Percentiles rank a stretch among this genome's conserved stretches.
These are phyloP conservation scores for Suhomyces bolitotheri DNA, from an alignment of 1,139 yeast species.

Conservation along the genomic window DNA sequence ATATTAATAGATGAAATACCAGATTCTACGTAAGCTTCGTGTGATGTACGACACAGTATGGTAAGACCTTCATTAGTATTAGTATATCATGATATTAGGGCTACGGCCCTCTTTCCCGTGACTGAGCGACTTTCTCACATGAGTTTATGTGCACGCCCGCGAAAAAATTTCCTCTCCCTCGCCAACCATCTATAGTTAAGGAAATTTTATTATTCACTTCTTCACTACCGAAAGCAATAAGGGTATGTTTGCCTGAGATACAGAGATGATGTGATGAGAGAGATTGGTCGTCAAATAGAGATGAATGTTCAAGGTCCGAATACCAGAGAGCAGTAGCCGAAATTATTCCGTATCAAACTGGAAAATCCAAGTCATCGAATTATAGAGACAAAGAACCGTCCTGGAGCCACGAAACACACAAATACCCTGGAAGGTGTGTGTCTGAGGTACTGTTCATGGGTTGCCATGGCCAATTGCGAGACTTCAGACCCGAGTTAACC, in stretches of 20 bases:
- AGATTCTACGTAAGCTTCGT: background rate
- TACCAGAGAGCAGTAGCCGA: no score
- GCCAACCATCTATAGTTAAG: slow-evolving; percentile 7
- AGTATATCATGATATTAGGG: slow-evolving; percentile 13
- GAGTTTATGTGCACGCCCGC: slow-evolving; percentile 6
- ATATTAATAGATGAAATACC: slow-evolving; percentile 10
- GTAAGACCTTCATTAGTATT: no score
- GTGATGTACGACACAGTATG: background rate
- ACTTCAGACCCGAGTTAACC: no score
- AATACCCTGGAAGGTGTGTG: no score
- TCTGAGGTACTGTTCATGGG: no score
- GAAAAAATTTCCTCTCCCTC: slow-evolving; percentile 11
- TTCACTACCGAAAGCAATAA: slow-evolving; percentile 13
- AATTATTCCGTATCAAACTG: no score
- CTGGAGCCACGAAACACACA: no score
- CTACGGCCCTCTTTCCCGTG: slow-evolving; percentile 16
- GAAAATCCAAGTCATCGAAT: no score
- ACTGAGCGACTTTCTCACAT: slow-evolving; percentile 3
- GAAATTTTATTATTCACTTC: slow-evolving; percentile 10
- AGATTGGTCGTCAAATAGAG: no score
- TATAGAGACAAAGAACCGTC: no score
- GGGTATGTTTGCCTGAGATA: slow-evolving; percentile 20
- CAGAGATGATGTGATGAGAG: background rate
- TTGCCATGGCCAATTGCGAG: no score
- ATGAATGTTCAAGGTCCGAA: no score